Conservation (phyloP, 345 rosid species). For the Brassica cretica region DNA sequence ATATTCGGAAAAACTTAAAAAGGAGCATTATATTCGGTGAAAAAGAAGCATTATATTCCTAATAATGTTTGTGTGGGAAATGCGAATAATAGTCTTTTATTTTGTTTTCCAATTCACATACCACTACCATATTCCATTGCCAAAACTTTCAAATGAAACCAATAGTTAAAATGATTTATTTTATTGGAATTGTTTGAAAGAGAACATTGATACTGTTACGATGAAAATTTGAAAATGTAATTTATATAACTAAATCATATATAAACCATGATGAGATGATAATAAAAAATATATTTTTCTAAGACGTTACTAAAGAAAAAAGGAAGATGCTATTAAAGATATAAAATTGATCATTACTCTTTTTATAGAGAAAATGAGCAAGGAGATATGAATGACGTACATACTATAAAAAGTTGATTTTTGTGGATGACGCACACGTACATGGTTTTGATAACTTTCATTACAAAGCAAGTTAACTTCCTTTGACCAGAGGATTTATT, state of each 20-base stretch:
- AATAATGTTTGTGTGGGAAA: background rate
- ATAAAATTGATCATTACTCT: background rate
- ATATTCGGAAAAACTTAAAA: background rate
- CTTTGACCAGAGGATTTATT: conserved; percentile 26
- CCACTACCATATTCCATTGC: conserved; percentile 15
- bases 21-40: conserved; percentile 11
- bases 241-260: background rate
- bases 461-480: conserved; percentile 16
- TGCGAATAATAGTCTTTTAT: background rate
- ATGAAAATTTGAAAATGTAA: background rate
- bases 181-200: background rate
- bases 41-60: conserved; percentile 12
- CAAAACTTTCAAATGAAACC: background rate
- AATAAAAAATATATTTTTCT: background rate
- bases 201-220: background rate
- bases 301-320: no score
- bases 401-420: background rate
- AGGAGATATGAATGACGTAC: background rate
- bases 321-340: background rate
- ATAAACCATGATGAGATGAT: background rate
- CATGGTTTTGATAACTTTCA: conserved; percentile 5
- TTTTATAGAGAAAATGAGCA: background rate
- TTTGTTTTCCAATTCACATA: background rate
- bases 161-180: background rate
- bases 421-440: conserved; percentile 6